Conservation (phyloP, 495 filamentous ascomycete genomes). For the Neurospora sp. region DNA sequence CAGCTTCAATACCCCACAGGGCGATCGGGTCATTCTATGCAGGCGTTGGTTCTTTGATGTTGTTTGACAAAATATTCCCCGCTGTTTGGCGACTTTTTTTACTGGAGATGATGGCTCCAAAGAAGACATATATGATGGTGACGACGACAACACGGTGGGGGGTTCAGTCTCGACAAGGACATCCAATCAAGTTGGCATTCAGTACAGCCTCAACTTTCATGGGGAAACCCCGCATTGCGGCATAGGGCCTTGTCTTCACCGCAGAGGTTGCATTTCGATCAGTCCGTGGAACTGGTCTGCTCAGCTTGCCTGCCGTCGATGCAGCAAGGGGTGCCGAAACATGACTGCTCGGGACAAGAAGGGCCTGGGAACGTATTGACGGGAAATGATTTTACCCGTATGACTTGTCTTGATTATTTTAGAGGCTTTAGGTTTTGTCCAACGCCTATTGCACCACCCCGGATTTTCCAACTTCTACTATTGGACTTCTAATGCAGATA, state of each 20-base stretch:
- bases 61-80: slow-evolving; percentile 31
- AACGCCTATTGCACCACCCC: not conserved
- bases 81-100: slow-evolving; percentile 16
- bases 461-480: slow-evolving; percentile 26
- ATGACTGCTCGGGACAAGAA: not conserved
- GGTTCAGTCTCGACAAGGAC: not conserved
- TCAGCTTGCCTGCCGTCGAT: not conserved
- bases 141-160: slow-evolving; percentile 9
- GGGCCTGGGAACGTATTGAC: not conserved
- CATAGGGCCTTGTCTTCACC: not conserved
- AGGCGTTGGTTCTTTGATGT: slow-evolving; percentile 30
- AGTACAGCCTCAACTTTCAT: not conserved
- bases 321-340: not conserved
- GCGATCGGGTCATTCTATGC: slow-evolving; percentile 19
- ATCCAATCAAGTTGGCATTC: not conserved
- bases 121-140: slow-evolving; percentile 14
- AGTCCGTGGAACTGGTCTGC: not conserved
- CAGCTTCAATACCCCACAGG: slow-evolving; percentile 4
- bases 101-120: slow-evolving; percentile 20
- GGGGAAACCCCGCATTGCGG: not conserved
- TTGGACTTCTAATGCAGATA: slow-evolving; percentile 47
- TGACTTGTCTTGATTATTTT: not conserved
- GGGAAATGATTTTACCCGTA: not conserved
- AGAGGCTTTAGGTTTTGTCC: not conserved
- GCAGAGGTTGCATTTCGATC: not conserved